Evolutionary conservation across 257 asterid genomes (phyloP), one percentile per base, ranked within the genome.

Genomic region (Agastache rugosa): DNA sequence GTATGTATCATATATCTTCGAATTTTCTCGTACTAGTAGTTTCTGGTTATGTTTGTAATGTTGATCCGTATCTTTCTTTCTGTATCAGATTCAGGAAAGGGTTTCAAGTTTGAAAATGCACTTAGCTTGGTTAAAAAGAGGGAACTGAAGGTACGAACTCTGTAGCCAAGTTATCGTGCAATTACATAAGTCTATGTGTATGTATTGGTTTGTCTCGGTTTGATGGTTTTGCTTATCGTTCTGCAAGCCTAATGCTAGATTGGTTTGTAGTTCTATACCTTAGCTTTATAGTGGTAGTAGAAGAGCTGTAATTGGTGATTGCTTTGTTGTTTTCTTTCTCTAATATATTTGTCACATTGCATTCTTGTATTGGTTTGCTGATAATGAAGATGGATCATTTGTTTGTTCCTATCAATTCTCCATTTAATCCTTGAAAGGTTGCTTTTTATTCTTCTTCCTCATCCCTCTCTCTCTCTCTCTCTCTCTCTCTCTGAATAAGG

Each of bases 131-230:
- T 71, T 39, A 31, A 72, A 70, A 75, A 44, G 86, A 55, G 71
- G 80, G 81, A 80, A 79, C 70, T 82, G 77, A 81, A 80, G 87
- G 88, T 75, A 42, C 71, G 80, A 65, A 39, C 71, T 77, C 73
- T 63, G 70, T 77, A 54, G 80, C 79, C 34, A 39, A 19, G 78
- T 65, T 58, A 65, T 44, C 44, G 44, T 67, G 44, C 67, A 63
- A 37, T 73, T 31, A 41, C 60, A 73, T 74, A 1, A 64, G 79
- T 80, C 77, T 71, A 50, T 50, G 50, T 71, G 79, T 64, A 31
- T 58, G 53, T 78, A 64, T 77, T 75, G 76, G 84, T 67, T 75
- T 78, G 80, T 84, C 59, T 75, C 73, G 80, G 72, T 65, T 69
- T 81, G 69, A 72, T 66, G 53, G 58, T 73, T 14, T 77, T 51